Percentiles rank a stretch among this genome's conserved stretches.
Conservation (phyloP, 352 stramenopile genomes). For the Phytophthora syringae region DNA sequence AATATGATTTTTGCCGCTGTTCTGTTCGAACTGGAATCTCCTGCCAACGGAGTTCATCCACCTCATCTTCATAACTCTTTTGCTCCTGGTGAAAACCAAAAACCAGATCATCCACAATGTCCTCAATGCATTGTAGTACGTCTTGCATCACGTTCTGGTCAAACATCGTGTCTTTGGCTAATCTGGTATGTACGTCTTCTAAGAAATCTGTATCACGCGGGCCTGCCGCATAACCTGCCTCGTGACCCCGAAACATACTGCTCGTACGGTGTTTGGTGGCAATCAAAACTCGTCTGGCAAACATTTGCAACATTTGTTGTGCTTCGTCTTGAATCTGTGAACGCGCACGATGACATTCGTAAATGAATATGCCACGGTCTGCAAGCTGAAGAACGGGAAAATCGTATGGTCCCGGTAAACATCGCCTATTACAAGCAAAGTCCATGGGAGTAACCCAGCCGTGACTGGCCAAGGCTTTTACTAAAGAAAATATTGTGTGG, state of each 20-base stretch:
- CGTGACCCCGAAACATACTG: background rate
- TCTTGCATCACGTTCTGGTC: slow-evolving; percentile 36
- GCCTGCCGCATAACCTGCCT: background rate
- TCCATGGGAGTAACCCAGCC: slow-evolving; percentile 45
- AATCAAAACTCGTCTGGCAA: slow-evolving; percentile 24
- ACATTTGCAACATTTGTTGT: slow-evolving; percentile 45
- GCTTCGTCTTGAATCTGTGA: slow-evolving; percentile 40
- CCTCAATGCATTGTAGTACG: slow-evolving; percentile 41
- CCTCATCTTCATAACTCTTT: slow-evolving; percentile 24
- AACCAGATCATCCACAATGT: slow-evolving; percentile 43
- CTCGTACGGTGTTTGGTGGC: slow-evolving; percentile 1
- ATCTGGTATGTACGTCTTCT: slow-evolving; percentile 15
- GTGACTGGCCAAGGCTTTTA: slow-evolving; percentile 15
- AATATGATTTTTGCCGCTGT: slow-evolving; percentile 29
- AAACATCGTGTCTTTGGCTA: slow-evolving; percentile 21
- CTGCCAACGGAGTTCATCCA: slow-evolving; percentile 34
- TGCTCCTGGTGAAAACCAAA: slow-evolving; percentile 17
- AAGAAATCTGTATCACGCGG: background rate
- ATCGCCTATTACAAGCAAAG: slow-evolving; percentile 19
- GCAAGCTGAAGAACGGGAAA: slow-evolving; percentile 39
- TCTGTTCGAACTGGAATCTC: slow-evolving; percentile 51
- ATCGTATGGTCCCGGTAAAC: slow-evolving; percentile 25
- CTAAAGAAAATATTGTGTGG: slow-evolving; percentile 1
- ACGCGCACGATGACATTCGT: slow-evolving; percentile 40
- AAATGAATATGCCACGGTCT: slow-evolving; percentile 49